Percentiles rank a stretch among this genome's conserved stretches.
phyloP scores from a whole-genome alignment of 2,329 filamentous ascomycete species.

The Ceratocystis smalleyi region DNA sequence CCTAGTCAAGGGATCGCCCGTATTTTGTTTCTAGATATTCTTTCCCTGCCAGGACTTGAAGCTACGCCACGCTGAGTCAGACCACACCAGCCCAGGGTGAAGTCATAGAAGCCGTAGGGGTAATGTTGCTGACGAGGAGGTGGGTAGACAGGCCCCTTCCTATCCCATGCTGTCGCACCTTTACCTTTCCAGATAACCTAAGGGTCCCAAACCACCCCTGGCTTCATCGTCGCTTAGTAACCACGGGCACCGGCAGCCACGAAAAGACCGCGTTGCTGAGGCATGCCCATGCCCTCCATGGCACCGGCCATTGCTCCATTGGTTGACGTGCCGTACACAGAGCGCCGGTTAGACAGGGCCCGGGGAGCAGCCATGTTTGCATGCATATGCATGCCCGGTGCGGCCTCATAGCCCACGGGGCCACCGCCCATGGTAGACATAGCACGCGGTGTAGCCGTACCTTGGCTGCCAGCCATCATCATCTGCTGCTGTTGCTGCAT shows the following conservation, averaged over 20 bases:
- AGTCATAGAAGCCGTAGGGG: neutral
- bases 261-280: neutral
- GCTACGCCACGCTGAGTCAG: neutral
- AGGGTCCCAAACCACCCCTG: neutral
- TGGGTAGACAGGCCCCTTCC: neutral
- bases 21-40: neutral
- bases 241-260: neutral
- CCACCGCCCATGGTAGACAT: neutral
- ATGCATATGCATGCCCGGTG: neutral
- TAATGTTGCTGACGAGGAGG: neutral
- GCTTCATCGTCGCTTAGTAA: neutral
- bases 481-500: slow-evolving; percentile 20
- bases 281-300: neutral
- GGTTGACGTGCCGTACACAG: slow-evolving; percentile 2
- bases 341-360: neutral
- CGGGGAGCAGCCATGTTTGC: neutral
- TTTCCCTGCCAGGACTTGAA: too few relatives aligned
- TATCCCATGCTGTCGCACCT: neutral
- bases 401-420: neutral
- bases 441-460: neutral
- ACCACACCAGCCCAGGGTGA: neutral
- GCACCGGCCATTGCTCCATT: neutral
- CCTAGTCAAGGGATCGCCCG: neutral
- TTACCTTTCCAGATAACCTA: neutral
- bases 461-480: slow-evolving; percentile 9